phyloP scores from a whole-genome alignment of 2,329 filamentous ascomycete genomes.

The Allantophomopsis cytisporea region DNA sequence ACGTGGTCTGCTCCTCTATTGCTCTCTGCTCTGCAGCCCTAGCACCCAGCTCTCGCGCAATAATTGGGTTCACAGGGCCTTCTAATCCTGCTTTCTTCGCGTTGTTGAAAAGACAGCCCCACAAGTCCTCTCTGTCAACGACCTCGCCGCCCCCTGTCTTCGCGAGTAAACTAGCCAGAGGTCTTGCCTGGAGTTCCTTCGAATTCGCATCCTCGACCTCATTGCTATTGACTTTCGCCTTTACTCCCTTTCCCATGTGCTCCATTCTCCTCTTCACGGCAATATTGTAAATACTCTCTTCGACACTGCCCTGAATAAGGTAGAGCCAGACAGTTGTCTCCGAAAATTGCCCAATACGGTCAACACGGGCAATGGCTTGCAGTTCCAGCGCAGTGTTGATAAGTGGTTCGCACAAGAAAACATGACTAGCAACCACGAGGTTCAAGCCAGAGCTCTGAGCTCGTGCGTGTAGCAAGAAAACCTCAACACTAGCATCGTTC shows the following conservation, averaged over 20 bases:
- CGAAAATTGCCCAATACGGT: constrained; percentile 81
- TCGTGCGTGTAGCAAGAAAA: constrained; percentile 80
- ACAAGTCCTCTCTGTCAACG: constrained; percentile 67
- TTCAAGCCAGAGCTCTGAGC: constrained; percentile 83
- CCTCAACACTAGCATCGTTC: constrained; percentile 58
- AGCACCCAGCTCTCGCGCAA: constrained; percentile 26
- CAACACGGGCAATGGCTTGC: constrained; percentile 88
- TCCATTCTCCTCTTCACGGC: constrained; percentile 67
- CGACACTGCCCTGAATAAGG: constrained; percentile 78
- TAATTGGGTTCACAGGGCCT: constrained; percentile 6
- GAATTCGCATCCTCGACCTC: constrained; percentile 71
- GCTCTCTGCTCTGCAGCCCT: constrained; percentile 36
- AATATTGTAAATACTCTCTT: constrained; percentile 82
- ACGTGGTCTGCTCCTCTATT: neutral
- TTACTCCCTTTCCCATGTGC: constrained; percentile 47
- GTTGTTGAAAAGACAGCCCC: constrained; percentile 76
- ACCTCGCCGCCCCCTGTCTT: constrained; percentile 66
- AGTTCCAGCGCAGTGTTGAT: constrained; percentile 89
- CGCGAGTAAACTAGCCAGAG: constrained; percentile 55
- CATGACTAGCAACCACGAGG: constrained; percentile 82
- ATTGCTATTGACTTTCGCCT: constrained; percentile 33
- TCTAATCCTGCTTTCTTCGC: constrained; percentile 5
- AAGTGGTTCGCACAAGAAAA: constrained; percentile 87
- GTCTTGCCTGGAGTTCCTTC: constrained; percentile 63
- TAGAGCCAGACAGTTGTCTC: constrained; percentile 94